A percentile compares a stretch with the other conserved stretches of the same genome.
Evolutionary conservation across 2,329 filamentous ascomycete species (phyloP).

Genomic region (Trichoderma citrinoviride): DNA sequence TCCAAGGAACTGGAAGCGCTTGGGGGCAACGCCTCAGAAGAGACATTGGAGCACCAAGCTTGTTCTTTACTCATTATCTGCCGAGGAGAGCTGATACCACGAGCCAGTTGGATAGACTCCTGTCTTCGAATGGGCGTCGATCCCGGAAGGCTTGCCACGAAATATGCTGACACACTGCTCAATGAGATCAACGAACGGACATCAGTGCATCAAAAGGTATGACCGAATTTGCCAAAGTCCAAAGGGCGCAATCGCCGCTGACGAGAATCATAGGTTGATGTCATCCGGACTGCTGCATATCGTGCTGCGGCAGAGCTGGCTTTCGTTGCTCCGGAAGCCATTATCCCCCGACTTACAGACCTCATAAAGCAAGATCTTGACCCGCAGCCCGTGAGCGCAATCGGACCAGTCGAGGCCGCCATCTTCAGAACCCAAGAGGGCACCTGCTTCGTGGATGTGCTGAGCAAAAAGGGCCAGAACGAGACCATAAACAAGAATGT

Average conservation of each 20-base stretch:
- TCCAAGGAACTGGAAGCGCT: constrained; percentile 48
- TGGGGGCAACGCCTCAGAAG: constrained; percentile 43
- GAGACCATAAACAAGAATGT: constrained; percentile 77
- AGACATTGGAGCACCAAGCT: constrained; percentile 65
- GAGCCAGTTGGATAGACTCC: constrained; percentile 82
- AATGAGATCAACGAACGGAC: constrained; percentile 59
- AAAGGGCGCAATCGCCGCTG: background rate
- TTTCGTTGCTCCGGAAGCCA: constrained; percentile 83
- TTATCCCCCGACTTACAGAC: constrained; percentile 72
- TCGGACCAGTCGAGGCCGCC: constrained; percentile 85
- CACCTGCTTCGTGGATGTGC: constrained; percentile 82
- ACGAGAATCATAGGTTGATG: constrained; percentile 30
- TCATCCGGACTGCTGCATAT: constrained; percentile 68
- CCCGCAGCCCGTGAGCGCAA: constrained; percentile 62
- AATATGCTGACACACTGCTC: constrained; percentile 63
- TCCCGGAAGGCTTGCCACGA: constrained; percentile 71
- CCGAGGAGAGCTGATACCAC: constrained; percentile 72
- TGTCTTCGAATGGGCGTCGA: constrained; percentile 79
- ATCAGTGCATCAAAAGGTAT: constrained; percentile 52
- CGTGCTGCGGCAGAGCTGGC: constrained; percentile 85
- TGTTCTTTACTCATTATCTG: constrained; percentile 75
- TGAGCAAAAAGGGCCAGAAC: constrained; percentile 75
- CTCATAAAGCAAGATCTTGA: constrained; percentile 74
- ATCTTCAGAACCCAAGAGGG: constrained; percentile 91
- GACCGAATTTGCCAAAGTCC: background rate